phyloP scores from a whole-genome alignment of 1,139 yeast genomes.

The Debaryomycetaceae sp. region DNA sequence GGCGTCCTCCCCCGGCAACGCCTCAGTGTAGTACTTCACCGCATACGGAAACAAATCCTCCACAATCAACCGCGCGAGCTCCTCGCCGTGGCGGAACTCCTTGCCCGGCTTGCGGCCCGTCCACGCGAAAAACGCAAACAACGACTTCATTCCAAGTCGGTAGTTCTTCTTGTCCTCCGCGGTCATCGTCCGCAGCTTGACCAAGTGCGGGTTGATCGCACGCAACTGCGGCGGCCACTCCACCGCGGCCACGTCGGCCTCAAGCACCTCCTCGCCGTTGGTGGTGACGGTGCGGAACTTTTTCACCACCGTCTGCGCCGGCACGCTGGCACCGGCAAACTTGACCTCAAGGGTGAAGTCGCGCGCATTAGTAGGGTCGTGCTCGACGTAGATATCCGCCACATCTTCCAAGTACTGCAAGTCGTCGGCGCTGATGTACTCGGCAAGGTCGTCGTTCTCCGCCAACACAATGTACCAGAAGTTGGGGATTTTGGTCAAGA shows the following conservation, averaged over 20 bases:
- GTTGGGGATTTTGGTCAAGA: constrained; percentile 49
- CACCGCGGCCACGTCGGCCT: constrained; percentile 46
- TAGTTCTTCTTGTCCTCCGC: constrained; percentile 56
- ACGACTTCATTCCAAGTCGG: constrained; percentile 66
- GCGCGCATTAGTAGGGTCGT: constrained; percentile 40
- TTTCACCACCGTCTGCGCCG: constrained; percentile 52
- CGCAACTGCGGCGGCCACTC: constrained; percentile 58
- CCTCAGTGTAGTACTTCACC: constrained; percentile 67
- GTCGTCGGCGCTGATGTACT: constrained; percentile 62
- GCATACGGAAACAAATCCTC: constrained; percentile 73
- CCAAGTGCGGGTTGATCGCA: constrained; percentile 46
- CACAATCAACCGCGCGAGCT: constrained; percentile 54
- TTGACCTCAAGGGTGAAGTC: constrained; percentile 55
- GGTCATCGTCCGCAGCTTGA: constrained; percentile 31
- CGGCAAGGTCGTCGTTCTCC: constrained; percentile 73
- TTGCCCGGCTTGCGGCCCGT: constrained; percentile 70
- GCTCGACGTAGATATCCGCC: constrained; percentile 50
- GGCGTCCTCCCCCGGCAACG: constrained; percentile 43
- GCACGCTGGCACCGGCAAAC: constrained; percentile 41
- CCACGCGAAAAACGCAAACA: constrained; percentile 74
- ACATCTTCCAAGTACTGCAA: constrained; percentile 62
- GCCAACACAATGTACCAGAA: constrained; percentile 78
- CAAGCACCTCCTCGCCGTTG: constrained; percentile 49
- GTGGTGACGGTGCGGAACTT: constrained; percentile 40
- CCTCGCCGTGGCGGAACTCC: constrained; percentile 70